Evolutionary conservation across 306 rosid species (phyloP), one percentile per base, ranked within the genome.

Genomic region (Delonix regia): DNA sequence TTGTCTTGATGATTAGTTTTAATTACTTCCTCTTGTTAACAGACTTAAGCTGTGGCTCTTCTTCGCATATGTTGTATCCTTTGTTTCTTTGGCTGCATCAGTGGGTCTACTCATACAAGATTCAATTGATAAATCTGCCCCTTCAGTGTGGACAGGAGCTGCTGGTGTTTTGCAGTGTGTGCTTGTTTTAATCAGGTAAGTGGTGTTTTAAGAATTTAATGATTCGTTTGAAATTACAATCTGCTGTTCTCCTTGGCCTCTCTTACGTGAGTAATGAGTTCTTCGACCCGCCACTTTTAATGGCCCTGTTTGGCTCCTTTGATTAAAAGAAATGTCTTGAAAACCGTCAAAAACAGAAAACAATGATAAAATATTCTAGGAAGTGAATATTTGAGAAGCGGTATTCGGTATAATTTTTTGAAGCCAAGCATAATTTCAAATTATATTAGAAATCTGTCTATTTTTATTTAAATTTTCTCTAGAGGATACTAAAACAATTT

Each of bases 1-100:
- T 49, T 80, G 66, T 51, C 34, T 78, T 49, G 66, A 47, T 61
- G 53, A 75, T 71, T 28, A 53, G 66, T 79, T 82, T 78, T 81
- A 24, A 83, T 73, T 70, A 36, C 60, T 60, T 51, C 64, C 75
- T 72, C 51, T 71, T 78, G 65, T 79, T 73, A 55, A 87, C 92
- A 94, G 99, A 63, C 81, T 93, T 89, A 95, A 95, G 98, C 92
- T 95, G 60, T 95, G 99, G 99, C 97, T 95, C 82, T 95, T 95
- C 90, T 80, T 95, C 16, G 99, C 99, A 0, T 95, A 95, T 84
- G 98, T 95, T 42, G 94, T 95, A 36, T 91, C 99, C 65, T 95
- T 95, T 78, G 99, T 95, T 81, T 95, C 99, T 51, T 86, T 95
- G 81, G 99, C 99, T 22, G 99, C 98, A 80, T 90, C 99, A 11